phyloP scores from a whole-genome alignment of 2,329 filamentous ascomycete genomes.

The Clonostachys sp. region DNA sequence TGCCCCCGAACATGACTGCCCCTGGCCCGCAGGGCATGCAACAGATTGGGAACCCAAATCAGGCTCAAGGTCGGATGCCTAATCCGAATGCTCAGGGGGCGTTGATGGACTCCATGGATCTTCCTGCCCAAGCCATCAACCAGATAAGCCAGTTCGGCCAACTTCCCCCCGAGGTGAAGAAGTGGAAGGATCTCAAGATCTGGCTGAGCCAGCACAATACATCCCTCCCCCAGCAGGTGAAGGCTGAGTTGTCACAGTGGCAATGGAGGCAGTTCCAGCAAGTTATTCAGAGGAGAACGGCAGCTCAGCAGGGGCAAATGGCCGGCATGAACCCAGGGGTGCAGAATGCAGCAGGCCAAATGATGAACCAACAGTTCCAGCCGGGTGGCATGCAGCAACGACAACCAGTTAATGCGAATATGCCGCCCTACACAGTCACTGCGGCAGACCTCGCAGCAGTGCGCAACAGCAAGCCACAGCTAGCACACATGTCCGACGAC shows the following conservation, averaged over 20 bases:
- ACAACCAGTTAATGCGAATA: slow-evolving; percentile 17
- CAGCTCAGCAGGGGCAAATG: slow-evolving; percentile 10
- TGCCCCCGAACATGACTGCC: slow-evolving; percentile 20
- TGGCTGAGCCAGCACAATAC: slow-evolving; percentile 33
- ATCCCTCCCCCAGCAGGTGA: slow-evolving; percentile 19
- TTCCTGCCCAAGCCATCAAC: slow-evolving; percentile 26
- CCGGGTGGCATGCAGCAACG: slow-evolving; percentile 14
- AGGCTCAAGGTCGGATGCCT: slow-evolving; percentile 10
- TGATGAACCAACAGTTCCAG: background rate
- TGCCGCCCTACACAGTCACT: slow-evolving; percentile 16
- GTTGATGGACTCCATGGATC: slow-evolving; percentile 43
- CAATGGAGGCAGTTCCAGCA: slow-evolving; percentile 34
- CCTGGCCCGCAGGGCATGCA: slow-evolving; percentile 21
- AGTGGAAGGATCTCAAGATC: slow-evolving; percentile 40
- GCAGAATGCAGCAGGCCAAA: slow-evolving; percentile 7
- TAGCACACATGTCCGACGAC: slow-evolving; percentile 22
- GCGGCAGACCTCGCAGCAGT: slow-evolving; percentile 24
- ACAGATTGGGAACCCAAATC: slow-evolving; percentile 16
- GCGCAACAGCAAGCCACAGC: slow-evolving; percentile 14
- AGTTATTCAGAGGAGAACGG: slow-evolving; percentile 16
- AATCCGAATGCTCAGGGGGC: slow-evolving; percentile 23
- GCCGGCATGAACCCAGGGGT: background rate
- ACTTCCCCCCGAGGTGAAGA: slow-evolving; percentile 38
- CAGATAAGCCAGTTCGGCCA: slow-evolving; percentile 16
- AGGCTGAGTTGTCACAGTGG: slow-evolving; percentile 21